Percentiles rank a stretch among this genome's conserved stretches.
phyloP scores from a whole-genome alignment of 2,329 filamentous ascomycete genomes.

The Penicillium vulpinum region DNA sequence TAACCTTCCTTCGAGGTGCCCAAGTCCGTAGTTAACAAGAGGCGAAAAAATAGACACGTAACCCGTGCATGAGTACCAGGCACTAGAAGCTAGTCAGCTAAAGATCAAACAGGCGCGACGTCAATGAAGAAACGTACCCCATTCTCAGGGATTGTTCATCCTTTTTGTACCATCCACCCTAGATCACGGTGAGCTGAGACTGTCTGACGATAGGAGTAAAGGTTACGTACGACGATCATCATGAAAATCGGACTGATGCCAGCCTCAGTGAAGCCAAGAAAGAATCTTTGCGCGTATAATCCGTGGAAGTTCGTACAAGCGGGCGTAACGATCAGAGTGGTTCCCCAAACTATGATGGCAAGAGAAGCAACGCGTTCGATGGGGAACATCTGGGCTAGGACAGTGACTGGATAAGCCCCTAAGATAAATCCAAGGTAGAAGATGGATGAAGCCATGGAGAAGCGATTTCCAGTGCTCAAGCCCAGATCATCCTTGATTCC shows the following conservation, averaged over 20 bases:
- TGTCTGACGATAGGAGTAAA: neutral
- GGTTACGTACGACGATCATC: conserved; percentile 46
- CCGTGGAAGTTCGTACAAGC: conserved; percentile 36
- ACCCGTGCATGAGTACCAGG: conserved; percentile 49
- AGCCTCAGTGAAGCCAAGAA: conserved; percentile 57
- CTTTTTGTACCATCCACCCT: conserved; percentile 2
- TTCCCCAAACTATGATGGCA: conserved; percentile 35
- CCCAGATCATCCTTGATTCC: conserved; percentile 37
- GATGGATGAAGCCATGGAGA: conserved; percentile 48
- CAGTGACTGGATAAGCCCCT: conserved; percentile 48
- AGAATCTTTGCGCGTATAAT: conserved; percentile 53
- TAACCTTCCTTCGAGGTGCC: conserved; percentile 25
- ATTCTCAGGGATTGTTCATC: neutral
- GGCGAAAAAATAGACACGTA: conserved; percentile 50
- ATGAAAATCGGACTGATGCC: conserved; percentile 60
- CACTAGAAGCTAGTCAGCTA: conserved; percentile 13
- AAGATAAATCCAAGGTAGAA: conserved; percentile 54
- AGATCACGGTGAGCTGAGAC: neutral
- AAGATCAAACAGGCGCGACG: neutral
- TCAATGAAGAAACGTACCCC: neutral
- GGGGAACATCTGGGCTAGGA: conserved; percentile 48
- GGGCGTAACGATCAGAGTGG: neutral
- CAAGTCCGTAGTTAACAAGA: conserved; percentile 52
- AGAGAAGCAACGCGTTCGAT: conserved; percentile 50
- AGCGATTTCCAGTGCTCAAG: conserved; percentile 45